Evolutionary conservation across 2,329 filamentous ascomycete genomes (phyloP), one percentile per base, ranked within the genome.

Genomic region (Aureobasidium lini): DNA sequence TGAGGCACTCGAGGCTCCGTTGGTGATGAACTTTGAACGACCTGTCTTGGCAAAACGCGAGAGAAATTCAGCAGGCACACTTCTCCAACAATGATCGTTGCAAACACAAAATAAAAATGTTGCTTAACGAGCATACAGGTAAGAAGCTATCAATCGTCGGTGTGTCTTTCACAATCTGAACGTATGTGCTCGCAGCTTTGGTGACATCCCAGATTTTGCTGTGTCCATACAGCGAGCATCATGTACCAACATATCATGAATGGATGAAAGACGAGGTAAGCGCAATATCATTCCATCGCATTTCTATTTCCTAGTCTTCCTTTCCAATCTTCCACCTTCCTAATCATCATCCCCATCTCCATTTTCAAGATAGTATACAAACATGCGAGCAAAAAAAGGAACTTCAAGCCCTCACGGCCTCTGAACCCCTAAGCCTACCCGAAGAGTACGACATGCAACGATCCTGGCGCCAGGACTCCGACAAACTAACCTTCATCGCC

Each of bases 401-500:
- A 48, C 88, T 96, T 40, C 92, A 88, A 76, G 79, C 85, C 73
- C 87, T 88, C 57, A 97, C 93, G 0, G 91, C 93, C 1, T 96
- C 92, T 0, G 91, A 96, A 63, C 89, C 87, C 0, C 80, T 97
- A 53, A 85, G 82, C 0, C 77, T 96, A 0, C 78, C 84, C 0
- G 87, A 96, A 69, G 93, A 97, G 77, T 90, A 94, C 72, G 82
- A 84, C 52, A 97, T 96, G 85, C 93, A 96, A 72, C 75, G 76
- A n/a, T 90, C 85, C 64, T 97, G 93, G 93, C 85, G 91, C 39
- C 76, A 76, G 18, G 89, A 94, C 43, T 73, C 76, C 29, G 92
- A 97, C 74, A 97, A 97, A 75, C 73, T 97, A 62, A 97, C 93
- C 0, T 97, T 96, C 66, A 96, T 97, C 70, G 74, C 89, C 57